Percentiles rank a stretch among this genome's conserved stretches.
Evolutionary conservation across 2,329 filamentous ascomycete species (phyloP).

Genomic region (Penicillium sp.): DNA sequence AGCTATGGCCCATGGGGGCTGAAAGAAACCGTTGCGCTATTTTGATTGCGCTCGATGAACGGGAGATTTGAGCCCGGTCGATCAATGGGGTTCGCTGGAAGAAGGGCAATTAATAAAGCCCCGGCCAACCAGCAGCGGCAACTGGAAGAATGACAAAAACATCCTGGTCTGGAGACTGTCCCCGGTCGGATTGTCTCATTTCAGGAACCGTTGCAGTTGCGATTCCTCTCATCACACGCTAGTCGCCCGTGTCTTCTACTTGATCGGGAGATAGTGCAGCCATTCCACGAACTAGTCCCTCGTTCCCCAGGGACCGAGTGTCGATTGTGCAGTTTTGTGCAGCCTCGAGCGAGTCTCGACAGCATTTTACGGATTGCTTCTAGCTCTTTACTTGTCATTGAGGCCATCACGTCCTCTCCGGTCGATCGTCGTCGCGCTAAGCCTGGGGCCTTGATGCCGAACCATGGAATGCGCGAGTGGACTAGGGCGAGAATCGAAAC

Average conservation of each 20-base stretch:
- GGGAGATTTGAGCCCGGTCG: background rate
- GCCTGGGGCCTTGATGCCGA: too few species aligned
- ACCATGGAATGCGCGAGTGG: too few species aligned
- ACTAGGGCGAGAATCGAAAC: too few species aligned
- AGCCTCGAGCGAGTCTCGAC: too few species aligned
- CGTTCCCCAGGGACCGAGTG: too few species aligned
- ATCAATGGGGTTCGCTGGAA: background rate
- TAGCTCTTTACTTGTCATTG: too few species aligned
- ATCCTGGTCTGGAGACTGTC: background rate
- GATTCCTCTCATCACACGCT: slow-evolving; percentile 1
- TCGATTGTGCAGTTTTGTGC: too few species aligned
- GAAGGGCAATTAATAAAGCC: background rate
- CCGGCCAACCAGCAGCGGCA: background rate
- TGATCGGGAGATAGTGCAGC: background rate
- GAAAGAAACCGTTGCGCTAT: background rate
- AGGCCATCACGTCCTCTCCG: too few species aligned
- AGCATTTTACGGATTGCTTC: too few species aligned
- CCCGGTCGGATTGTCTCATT: slow-evolving; percentile 1
- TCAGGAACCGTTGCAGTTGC: background rate
- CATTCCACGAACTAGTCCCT: slow-evolving; percentile 15
- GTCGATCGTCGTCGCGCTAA: too few species aligned
- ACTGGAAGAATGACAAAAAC: background rate
- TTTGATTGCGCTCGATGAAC: background rate
- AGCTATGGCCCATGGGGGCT: background rate
- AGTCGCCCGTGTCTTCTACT: slow-evolving; percentile 1